A percentile compares a stretch with the other conserved stretches of the same genome.
These are phyloP conservation scores for Liquidambar formosana DNA, from an alignment of 164 flowering plant species.

Conservation along the genomic window DNA sequence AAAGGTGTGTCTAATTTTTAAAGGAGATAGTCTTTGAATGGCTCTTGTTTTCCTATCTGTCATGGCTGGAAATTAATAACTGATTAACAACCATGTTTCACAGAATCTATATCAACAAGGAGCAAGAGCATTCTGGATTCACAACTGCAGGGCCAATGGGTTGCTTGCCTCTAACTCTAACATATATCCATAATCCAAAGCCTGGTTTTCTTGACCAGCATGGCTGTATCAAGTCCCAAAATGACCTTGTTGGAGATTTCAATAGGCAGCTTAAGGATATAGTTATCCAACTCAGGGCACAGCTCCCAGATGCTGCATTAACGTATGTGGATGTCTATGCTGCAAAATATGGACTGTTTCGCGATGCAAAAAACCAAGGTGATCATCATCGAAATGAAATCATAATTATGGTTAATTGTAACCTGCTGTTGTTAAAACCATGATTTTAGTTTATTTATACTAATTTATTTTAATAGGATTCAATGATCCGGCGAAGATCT, in stretches of 20 bases:
- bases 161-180: conserved; percentile 46
- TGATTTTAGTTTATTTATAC: no score
- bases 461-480: no score
- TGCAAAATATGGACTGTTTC: conserved; percentile 50
- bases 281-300: conserved; percentile 39
- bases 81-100: no score
- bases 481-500: conserved; percentile 48
- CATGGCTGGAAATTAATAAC: no score
- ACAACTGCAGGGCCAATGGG: conserved; percentile 71
- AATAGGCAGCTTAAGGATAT: conserved; percentile 47
- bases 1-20: no score
- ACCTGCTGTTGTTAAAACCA: no score
- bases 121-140: conserved; percentile 66
- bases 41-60: no score
- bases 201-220: conserved; percentile 43
- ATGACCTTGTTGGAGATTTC: conserved; percentile 51
- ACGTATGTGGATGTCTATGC: conserved; percentile 54
- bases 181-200: conserved; percentile 32
- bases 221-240: conserved; percentile 50
- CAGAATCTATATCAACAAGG: conserved; percentile 55
- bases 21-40: no score
- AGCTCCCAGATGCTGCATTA: conserved; percentile 55
- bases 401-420: neutral
- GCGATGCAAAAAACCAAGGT: conserved; percentile 49
- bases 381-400: neutral